Percentiles rank a stretch among this genome's conserved stretches.
These are phyloP conservation scores for Verbena officinalis DNA, from an alignment of 257 asterid species.

Conservation along the genomic window DNA sequence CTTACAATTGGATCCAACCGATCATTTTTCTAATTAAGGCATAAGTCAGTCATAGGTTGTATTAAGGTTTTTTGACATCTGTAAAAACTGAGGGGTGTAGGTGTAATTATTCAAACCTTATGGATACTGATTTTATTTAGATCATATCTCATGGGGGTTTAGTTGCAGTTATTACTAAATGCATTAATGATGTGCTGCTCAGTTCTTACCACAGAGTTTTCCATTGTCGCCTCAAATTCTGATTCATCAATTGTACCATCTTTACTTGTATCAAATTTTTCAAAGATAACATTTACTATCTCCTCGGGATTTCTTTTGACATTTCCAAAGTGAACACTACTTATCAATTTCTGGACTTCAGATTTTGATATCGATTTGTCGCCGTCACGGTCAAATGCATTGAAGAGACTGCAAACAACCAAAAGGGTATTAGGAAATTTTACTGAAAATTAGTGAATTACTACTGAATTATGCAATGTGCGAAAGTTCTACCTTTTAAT, in stretches of 20 bases:
- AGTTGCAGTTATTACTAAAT: no score
- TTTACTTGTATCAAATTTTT: constrained; percentile 40
- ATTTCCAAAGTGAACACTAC: constrained; percentile 45
- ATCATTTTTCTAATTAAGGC: no score
- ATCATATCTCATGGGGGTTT: no score
- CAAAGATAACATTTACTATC: constrained; percentile 37
- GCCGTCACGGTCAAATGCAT: constrained; percentile 32
- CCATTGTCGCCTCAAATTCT: constrained; percentile 45
- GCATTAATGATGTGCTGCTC: not conserved
- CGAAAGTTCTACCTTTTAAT: constrained; percentile 35
- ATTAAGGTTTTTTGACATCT: no score
- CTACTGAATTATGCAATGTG: not conserved
- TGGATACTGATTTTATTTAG: no score
- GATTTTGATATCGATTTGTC: constrained; percentile 34
- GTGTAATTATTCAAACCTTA: no score
- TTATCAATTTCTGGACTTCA: constrained; percentile 45
- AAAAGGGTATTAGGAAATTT: not conserved
- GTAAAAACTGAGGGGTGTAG: no score
- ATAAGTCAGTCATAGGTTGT: no score
- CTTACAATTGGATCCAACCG: no score
- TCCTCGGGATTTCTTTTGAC: constrained; percentile 37
- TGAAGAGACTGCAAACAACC: constrained; percentile 47
- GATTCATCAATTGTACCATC: constrained; percentile 36
- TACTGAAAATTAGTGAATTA: not conserved
- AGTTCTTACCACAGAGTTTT: constrained; percentile 30